Evolutionary conservation across 768 basidiomycete species (phyloP).

Genomic region (Boletus subparvulus): DNA sequence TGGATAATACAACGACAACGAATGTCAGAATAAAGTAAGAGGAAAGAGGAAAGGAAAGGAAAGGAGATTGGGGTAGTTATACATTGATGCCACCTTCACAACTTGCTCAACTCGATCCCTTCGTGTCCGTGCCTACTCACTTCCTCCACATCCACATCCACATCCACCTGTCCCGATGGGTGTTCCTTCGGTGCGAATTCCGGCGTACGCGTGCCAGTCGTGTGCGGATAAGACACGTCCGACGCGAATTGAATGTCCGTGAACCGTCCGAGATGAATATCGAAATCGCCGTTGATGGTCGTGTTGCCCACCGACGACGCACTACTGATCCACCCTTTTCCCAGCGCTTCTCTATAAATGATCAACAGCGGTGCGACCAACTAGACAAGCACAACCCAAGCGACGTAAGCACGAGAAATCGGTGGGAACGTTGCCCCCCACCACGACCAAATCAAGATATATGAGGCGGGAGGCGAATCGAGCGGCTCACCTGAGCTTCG

Average conservation of each 20-base stretch:
- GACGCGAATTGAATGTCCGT: conserved; percentile 28
- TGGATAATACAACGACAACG: too few relatives aligned
- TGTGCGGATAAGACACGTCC: conserved; percentile 2
- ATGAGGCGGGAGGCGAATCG: neutral
- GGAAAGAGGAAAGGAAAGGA: too few relatives aligned
- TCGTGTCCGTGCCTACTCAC: conserved; percentile 51
- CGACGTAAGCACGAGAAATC: neutral
- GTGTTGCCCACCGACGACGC: conserved; percentile 3
- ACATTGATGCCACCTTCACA: neutral
- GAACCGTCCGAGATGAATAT: conserved; percentile 16
- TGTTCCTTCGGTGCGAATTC: conserved; percentile 8
- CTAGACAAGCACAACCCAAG: conserved; percentile 18
- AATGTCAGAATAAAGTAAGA: too few relatives aligned
- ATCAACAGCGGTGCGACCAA: conserved; percentile 40
- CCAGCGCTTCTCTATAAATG: conserved; percentile 38
- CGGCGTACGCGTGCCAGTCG: neutral
- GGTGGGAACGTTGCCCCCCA: neutral
- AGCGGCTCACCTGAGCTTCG: conserved; percentile 31
- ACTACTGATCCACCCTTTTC: conserved; percentile 36
- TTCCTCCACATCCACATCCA: conserved; percentile 52
- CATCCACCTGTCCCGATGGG: neutral
- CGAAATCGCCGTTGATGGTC: neutral
- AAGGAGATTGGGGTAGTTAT: too few relatives aligned
- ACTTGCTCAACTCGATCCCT: conserved; percentile 10
- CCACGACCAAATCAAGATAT: neutral